Base-by-base conservation (phyloP, 805 yeast genomes). In the Ogataea nitratoaversa region DNA sequence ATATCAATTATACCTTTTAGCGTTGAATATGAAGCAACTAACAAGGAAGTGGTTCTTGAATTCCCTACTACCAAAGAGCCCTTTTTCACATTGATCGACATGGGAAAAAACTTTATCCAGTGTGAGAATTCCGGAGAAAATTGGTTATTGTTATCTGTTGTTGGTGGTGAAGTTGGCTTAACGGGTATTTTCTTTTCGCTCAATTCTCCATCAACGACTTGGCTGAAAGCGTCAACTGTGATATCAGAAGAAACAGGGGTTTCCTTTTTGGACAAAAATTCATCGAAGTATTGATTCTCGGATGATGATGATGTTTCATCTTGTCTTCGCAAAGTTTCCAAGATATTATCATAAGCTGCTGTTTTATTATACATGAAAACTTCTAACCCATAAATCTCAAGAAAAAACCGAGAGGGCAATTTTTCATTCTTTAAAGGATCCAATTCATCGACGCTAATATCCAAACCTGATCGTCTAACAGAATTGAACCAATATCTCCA, bases 401-500 rank as follows among this genome's bases (percentile, higher is more conserved):
- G 54, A 4, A 70, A 50, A 43, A 82, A 71, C 30, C 88, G 66
- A 8, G 81, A 65, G 2, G 84, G 84, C 2, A 78, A 71, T 30
- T 63, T 59, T 9, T 59, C 63, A 52, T 80, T 79, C n/a, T 62
- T 61, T 14, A 43, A 42, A 29, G 41, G 18, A 32, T 54, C 57
- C 4, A 41, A 34, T 9, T 52, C 55, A 19, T 39, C 19, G 16
- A 29, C 44, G 14, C 46, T 40, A 3, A 58, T 48, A 20, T 48
- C 53, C 37, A 67, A 61, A 28, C 63, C 65, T 2, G 76, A 60
- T 18, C 65, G 48, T 38, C 79, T 58, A 11, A 72, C 67, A 24
- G 63, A 49, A 4, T 67, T 63, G 37, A 87, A 66, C 98, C 98
- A 93, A 59, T 88, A 91, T 44, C 95, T 63, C 98, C 98, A 93